These are phyloP conservation scores for Magnusiomyces ingens DNA, from an alignment of 1,139 yeast genomes.

Conservation along the genomic window DNA sequence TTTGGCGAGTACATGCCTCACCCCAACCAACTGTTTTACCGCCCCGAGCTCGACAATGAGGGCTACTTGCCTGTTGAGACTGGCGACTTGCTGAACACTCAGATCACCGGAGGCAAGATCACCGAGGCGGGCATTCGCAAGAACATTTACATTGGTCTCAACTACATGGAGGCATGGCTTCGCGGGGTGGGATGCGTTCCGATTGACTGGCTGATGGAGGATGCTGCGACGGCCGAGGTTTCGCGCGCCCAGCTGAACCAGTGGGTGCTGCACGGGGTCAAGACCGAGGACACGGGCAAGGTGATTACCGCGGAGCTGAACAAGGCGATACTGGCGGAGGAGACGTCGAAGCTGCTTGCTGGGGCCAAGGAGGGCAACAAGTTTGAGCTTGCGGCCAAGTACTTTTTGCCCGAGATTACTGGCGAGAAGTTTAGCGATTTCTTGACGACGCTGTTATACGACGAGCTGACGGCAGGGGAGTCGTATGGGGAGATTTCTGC, in stretches of 20 bases:
- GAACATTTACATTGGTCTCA: constrained; percentile 61
- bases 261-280: constrained; percentile 68
- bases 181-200: constrained; percentile 74
- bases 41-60: constrained; percentile 39
- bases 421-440: constrained; percentile 62
- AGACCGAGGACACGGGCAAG: constrained; percentile 47
- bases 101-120: constrained; percentile 52
- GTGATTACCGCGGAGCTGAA: constrained; percentile 52
- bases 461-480: constrained; percentile 20
- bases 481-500: background rate
- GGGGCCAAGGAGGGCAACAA: constrained; percentile 47
- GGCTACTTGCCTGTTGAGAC: constrained; percentile 41
- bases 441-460: constrained; percentile 55
- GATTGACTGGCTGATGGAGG: constrained; percentile 75
- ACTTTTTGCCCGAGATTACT: constrained; percentile 59
- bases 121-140: constrained; percentile 68
- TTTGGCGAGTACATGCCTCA: constrained; percentile 74
- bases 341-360: constrained; percentile 46
- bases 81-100: constrained; percentile 60
- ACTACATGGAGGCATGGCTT: constrained; percentile 77
- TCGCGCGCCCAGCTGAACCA: constrained; percentile 73
- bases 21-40: constrained; percentile 64
- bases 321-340: constrained; percentile 51
- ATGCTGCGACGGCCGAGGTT: constrained; percentile 80
- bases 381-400: constrained; percentile 43